phyloP scores from a whole-genome alignment of 208 protist species.

The Acanthamoeba polyphaga region DNA sequence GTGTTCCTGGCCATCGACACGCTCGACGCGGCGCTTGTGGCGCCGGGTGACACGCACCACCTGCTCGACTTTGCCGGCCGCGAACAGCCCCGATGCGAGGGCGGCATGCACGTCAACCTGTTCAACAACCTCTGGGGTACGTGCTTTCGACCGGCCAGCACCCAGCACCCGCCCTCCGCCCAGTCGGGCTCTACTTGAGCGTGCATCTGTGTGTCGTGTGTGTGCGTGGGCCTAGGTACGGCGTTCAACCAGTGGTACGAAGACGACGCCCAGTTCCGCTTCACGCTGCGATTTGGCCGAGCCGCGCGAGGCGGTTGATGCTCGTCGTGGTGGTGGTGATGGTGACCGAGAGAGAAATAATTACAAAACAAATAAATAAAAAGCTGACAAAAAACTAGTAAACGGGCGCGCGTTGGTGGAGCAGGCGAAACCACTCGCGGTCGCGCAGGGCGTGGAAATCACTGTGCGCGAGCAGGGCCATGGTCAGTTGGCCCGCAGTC shows the following conservation, averaged over 20 bases:
- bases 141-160: not conserved
- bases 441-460: not conserved
- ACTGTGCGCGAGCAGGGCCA: not conserved
- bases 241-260: conserved; percentile 37
- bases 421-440: not conserved
- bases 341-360: no score
- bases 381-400: not conserved
- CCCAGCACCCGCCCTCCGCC: no score
- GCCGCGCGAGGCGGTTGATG: no score
- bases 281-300: not conserved
- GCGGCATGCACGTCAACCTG: conserved; percentile 32
- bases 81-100: not conserved
- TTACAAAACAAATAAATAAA: not conserved
- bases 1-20: conserved; percentile 23
- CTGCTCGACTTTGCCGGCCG: not conserved
- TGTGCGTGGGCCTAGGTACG: not conserved
- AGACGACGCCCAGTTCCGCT: conserved; percentile 16
- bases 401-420: not conserved
- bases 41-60: conserved; percentile 9
- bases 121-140: conserved; percentile 47
- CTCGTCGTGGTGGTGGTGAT: no score
- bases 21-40: not conserved
- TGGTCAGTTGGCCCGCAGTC: not conserved
- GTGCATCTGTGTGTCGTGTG: not conserved
- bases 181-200: no score